A percentile compares a stretch with the other conserved stretches of the same genome.
These are phyloP conservation scores for Orbilia javanica DNA, from an alignment of 2,329 filamentous ascomycete species.

Conservation along the genomic window DNA sequence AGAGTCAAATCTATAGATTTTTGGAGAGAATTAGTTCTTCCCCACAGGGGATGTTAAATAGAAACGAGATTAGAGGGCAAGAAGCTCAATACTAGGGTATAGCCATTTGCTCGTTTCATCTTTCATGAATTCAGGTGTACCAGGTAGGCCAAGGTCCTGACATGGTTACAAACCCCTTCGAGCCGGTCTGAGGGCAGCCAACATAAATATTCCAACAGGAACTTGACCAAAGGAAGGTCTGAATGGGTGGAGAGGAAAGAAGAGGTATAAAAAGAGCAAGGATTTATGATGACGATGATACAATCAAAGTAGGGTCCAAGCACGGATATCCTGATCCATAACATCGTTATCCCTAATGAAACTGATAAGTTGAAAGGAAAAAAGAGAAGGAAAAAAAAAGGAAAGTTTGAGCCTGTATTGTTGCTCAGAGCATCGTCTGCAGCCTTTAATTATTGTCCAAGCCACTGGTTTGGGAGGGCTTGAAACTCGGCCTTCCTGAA, in stretches of 20 bases:
- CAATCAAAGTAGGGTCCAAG: not conserved
- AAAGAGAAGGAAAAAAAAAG: conserved; percentile 8
- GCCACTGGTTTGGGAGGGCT: not conserved
- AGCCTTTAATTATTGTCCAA: too few species aligned
- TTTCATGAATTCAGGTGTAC: conserved; percentile 3
- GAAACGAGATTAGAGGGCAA: not conserved
- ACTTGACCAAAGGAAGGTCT: conserved; percentile 3
- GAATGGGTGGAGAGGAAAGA: not conserved
- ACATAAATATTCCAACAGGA: conserved; percentile 20
- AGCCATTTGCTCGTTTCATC: not conserved
- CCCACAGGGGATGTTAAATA: not conserved
- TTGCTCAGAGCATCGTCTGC: not conserved
- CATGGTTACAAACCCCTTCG: conserved; percentile 7
- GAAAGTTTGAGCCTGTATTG: not conserved
- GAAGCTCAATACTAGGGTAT: not conserved
- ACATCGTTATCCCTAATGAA: not conserved
- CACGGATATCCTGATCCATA: conserved; percentile 9
- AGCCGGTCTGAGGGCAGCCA: not conserved
- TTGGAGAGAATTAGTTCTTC: too few species aligned
- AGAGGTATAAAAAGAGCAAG: not conserved
- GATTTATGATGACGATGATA: not conserved
- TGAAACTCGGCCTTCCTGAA: too few species aligned
- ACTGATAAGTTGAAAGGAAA: not conserved
- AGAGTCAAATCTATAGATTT: too few species aligned
- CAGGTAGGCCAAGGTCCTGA: conserved; percentile 6